These are phyloP conservation scores for Myochromella boudieri DNA, from an alignment of 768 basidiomycete species.

Conservation along the genomic window DNA sequence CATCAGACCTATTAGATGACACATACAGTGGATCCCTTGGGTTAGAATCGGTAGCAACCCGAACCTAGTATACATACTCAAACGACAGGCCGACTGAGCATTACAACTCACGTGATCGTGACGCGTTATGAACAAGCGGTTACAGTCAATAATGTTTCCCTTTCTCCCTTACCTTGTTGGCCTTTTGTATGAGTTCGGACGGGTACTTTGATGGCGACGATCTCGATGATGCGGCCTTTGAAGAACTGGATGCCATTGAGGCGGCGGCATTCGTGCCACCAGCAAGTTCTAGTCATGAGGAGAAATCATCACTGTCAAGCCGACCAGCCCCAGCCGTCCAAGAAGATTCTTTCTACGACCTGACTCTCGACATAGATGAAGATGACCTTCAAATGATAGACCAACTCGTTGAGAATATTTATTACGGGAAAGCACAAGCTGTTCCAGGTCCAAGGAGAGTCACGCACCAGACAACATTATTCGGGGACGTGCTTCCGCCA, in stretches of 20 bases:
- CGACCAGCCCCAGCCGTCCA: constrained; percentile 21
- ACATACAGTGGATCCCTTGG: too few species aligned
- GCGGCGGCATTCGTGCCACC: constrained; percentile 37
- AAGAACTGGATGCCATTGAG: constrained; percentile 71
- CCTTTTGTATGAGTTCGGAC: constrained; percentile 67
- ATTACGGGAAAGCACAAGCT: constrained; percentile 37
- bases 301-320: constrained; percentile 10
- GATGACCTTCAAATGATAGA: constrained; percentile 55
- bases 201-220: constrained; percentile 70
- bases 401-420: constrained; percentile 47
- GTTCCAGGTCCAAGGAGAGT: constrained; percentile 43
- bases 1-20: too few species aligned
- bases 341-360: constrained; percentile 50
- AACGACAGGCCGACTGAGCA: too few species aligned
- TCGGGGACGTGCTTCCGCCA: constrained; percentile 53
- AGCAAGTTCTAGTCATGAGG: constrained; percentile 10
- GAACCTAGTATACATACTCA: too few species aligned
- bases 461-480: constrained; percentile 65
- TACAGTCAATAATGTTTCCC: neutral
- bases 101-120: constrained; percentile 28
- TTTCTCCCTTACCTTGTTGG: neutral
- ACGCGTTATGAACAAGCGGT: constrained; percentile 8
- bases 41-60: too few species aligned
- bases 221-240: constrained; percentile 56
- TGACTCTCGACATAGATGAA: constrained; percentile 58